Evolutionary conservation across 1,284 basidiomycete species (phyloP).

Genomic region (Pseudozyma thailandica): DNA sequence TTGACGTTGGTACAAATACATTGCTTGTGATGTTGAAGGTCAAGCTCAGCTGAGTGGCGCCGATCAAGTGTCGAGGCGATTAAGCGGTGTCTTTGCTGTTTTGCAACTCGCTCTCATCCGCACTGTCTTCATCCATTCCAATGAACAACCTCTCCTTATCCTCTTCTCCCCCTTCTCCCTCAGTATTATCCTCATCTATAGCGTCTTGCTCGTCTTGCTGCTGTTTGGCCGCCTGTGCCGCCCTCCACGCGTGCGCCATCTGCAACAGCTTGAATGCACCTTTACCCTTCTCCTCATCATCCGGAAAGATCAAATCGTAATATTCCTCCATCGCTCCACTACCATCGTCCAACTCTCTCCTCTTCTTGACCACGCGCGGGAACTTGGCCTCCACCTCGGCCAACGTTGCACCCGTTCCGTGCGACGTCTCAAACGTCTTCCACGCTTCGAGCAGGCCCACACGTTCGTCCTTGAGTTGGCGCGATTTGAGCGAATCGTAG

Average conservation of each 20-base stretch:
- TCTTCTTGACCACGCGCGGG: constrained; percentile 86
- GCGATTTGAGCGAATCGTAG: constrained; percentile 84
- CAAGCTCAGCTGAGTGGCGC: no score
- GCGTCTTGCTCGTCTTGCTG: neutral
- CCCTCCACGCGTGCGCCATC: constrained; percentile 62
- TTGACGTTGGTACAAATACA: constrained; percentile 15
- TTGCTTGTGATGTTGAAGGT: constrained; percentile 6
- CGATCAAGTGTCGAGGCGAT: no score
- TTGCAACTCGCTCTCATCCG: neutral
- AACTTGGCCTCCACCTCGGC: constrained; percentile 86
- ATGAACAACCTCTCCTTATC: constrained; percentile 12
- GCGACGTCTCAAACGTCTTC: constrained; percentile 86
- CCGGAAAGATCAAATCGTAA: constrained; percentile 66
- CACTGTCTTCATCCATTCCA: constrained; percentile 9
- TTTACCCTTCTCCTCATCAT: constrained; percentile 63
- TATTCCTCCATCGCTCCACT: constrained; percentile 63
- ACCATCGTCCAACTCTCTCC: constrained; percentile 44
- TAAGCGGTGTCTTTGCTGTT: neutral
- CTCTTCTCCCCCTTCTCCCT: neutral
- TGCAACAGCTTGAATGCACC: constrained; percentile 63
- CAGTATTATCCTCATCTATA: neutral
- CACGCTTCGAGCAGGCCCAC: constrained; percentile 89
- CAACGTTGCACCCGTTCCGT: constrained; percentile 74
- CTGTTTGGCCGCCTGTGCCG: constrained; percentile 42
- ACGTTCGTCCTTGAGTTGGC: constrained; percentile 88